phyloP scores from a whole-genome alignment of 2,329 filamentous ascomycete species.

The Scedosporium minutisporum region DNA sequence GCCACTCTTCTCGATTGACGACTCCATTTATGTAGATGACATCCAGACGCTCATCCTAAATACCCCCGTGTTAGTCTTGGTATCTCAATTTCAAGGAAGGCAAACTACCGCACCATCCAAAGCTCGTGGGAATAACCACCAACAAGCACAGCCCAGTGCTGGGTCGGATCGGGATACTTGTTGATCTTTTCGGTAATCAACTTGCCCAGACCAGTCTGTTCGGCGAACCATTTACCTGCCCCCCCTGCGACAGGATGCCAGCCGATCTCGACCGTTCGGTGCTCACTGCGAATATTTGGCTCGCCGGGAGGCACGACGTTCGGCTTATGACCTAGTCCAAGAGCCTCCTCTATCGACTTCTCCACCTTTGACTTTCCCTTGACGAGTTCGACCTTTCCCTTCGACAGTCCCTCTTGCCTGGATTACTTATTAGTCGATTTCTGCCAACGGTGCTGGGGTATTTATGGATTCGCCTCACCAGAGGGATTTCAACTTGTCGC shows the following conservation, averaged over 20 bases:
- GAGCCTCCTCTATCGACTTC: slow-evolving; percentile 20
- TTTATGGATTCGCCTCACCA: not conserved
- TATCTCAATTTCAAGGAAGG: not conserved
- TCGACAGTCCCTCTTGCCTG: not conserved
- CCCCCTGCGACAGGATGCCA: slow-evolving; percentile 50
- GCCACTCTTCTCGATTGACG: slow-evolving; percentile 37
- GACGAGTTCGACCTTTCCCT: slow-evolving; percentile 21
- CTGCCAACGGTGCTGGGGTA: not conserved
- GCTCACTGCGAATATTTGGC: slow-evolving; percentile 24
- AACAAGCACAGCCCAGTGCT: slow-evolving; percentile 51
- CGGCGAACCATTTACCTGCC: slow-evolving; percentile 49
- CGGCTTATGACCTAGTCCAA: slow-evolving; percentile 31
- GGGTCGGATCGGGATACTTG: slow-evolving; percentile 47
- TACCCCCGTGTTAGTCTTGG: not conserved
- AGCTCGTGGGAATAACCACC: slow-evolving; percentile 46
- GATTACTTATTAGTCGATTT: not conserved
- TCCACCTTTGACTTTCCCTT: slow-evolving; percentile 31
- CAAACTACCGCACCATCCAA: slow-evolving; percentile 40
- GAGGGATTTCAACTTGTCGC: not conserved
- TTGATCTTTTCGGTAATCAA: slow-evolving; percentile 46
- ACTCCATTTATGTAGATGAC: slow-evolving; percentile 47
- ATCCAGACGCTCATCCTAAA: slow-evolving; percentile 43
- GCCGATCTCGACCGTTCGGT: slow-evolving; percentile 40
- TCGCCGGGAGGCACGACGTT: slow-evolving; percentile 32
- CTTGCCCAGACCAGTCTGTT: slow-evolving; percentile 43